Percentiles rank a stretch among this genome's conserved stretches.
Evolutionary conservation across 2,329 filamentous ascomycete species (phyloP).

Genomic region (Cladosporium colombiae): DNA sequence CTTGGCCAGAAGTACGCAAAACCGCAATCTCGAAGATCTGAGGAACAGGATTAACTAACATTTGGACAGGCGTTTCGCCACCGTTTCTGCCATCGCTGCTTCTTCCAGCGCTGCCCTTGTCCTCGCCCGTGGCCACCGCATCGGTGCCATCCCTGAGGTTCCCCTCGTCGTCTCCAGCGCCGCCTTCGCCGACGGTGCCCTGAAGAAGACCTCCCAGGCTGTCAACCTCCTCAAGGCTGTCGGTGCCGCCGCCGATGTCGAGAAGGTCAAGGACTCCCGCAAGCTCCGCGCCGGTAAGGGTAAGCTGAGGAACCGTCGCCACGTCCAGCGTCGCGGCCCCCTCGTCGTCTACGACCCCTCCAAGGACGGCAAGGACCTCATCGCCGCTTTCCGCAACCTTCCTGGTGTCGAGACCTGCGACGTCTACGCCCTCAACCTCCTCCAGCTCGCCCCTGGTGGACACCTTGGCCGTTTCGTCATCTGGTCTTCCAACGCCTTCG

Average conservation of each 20-base stretch:
- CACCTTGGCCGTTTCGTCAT: constrained; percentile 98
- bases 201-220: constrained; percentile 87
- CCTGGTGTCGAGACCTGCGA: constrained; percentile 95
- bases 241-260: constrained; percentile 85
- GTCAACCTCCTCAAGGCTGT: constrained; percentile 84
- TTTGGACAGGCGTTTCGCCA: constrained; percentile 72
- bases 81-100: constrained; percentile 93
- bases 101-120: constrained; percentile 94
- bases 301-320: constrained; percentile 94
- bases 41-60: constrained; percentile 30
- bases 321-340: constrained; percentile 96
- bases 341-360: constrained; percentile 97
- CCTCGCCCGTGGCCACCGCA: constrained; percentile 94
- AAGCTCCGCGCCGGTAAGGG: constrained; percentile 99
- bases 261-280: constrained; percentile 94
- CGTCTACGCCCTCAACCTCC: constrained; percentile 93
- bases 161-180: constrained; percentile 93
- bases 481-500: constrained; percentile 97
- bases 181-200: constrained; percentile 75
- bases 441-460: constrained; percentile 97
- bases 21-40: constrained; percentile 40
- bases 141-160: constrained; percentile 90
- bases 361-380: constrained; percentile 90
- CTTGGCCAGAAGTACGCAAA: constrained; percentile 76
- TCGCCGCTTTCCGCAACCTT: constrained; percentile 97